Evolutionary conservation across 305 asterid genomes (phyloP).

Genomic region (Ruellia speciosa): DNA sequence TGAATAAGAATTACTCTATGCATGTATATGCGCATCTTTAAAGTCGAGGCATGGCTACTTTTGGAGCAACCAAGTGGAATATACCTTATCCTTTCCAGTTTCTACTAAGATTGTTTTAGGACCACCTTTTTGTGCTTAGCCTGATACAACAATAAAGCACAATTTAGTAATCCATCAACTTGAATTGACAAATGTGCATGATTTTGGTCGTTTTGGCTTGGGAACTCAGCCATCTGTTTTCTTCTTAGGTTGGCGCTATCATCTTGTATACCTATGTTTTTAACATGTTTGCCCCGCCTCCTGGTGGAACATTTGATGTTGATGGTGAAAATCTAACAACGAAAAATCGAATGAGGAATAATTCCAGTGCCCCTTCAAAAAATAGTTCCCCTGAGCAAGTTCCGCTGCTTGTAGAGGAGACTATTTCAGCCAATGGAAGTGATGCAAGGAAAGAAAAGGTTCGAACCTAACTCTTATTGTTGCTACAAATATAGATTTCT

Average conservation of each 20-base stretch:
- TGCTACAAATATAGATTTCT: not conserved
- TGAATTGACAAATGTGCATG: not conserved
- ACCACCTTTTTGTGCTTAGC: not conserved
- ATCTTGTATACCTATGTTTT: slow-evolving; percentile 88
- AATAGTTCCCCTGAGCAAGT: slow-evolving; percentile 48
- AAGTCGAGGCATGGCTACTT: slow-evolving; percentile 12
- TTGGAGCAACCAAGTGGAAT: slow-evolving; percentile 11
- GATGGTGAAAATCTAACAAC: slow-evolving; percentile 42
- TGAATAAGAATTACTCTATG: not conserved
- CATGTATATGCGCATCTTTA: not conserved
- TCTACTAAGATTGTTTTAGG: not conserved
- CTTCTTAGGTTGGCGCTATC: slow-evolving; percentile 86
- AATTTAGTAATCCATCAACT: slow-evolving; percentile 8
- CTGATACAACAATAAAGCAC: slow-evolving; percentile 13
- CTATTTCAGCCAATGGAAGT: slow-evolving; percentile 34
- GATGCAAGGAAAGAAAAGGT: slow-evolving; percentile 44
- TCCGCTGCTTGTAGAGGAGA: slow-evolving; percentile 61
- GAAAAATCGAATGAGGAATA: slow-evolving; percentile 36
- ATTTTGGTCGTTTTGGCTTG: not conserved
- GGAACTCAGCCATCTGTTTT: slow-evolving; percentile 20
- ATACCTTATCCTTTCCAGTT: slow-evolving; percentile 13
- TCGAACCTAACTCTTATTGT: slow-evolving; percentile 21
- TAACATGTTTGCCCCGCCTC: slow-evolving; percentile 92
- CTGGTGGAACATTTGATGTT: slow-evolving; percentile 64
- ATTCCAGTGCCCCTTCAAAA: slow-evolving; percentile 25